Conservation (phyloP, 176 grass and related monocot species). For the Avena insularis region DNA sequence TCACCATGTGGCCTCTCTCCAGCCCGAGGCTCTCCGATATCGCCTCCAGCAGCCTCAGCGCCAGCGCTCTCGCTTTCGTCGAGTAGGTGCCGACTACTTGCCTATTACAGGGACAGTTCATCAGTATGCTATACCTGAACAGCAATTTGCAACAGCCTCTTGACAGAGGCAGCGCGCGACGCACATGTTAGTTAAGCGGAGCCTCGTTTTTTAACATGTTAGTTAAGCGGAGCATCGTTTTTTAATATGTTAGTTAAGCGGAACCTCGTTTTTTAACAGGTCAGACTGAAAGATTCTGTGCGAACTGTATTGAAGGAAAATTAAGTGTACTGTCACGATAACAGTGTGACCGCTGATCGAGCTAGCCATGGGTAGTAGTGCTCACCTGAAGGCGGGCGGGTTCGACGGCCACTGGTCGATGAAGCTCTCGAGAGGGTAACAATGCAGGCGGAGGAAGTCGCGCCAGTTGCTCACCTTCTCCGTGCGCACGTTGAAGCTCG, state of each 20-base stretch:
- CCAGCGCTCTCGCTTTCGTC: conserved; percentile 64
- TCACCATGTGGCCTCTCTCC: conserved; percentile 75
- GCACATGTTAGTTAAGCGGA: neutral
- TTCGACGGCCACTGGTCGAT: conserved; percentile 82
- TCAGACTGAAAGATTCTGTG: neutral
- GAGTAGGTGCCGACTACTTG: conserved; percentile 72
- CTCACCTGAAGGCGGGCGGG: conserved; percentile 73
- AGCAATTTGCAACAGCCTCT: neutral
- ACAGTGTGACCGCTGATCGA: neutral
- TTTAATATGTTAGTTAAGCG: neutral
- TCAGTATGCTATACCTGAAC: conserved; percentile 14
- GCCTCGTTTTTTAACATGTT: neutral
- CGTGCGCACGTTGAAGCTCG: conserved; percentile 91
- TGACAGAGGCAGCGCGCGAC: neutral
- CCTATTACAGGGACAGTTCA: conserved; percentile 32
- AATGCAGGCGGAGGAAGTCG: conserved; percentile 88
- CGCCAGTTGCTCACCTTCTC: conserved; percentile 92
- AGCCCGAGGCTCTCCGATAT: conserved; percentile 82
- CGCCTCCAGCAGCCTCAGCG: conserved; percentile 63
- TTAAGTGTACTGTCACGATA: neutral
- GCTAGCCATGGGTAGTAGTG: neutral
- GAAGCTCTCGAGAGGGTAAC: conserved; percentile 80
- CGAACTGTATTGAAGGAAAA: neutral
- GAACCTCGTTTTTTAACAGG: neutral
- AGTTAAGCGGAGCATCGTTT: neutral